Percentiles rank a stretch among this genome's conserved stretches.
Conservation (phyloP, 257 asterid species). For the Plantago ovata region DNA sequence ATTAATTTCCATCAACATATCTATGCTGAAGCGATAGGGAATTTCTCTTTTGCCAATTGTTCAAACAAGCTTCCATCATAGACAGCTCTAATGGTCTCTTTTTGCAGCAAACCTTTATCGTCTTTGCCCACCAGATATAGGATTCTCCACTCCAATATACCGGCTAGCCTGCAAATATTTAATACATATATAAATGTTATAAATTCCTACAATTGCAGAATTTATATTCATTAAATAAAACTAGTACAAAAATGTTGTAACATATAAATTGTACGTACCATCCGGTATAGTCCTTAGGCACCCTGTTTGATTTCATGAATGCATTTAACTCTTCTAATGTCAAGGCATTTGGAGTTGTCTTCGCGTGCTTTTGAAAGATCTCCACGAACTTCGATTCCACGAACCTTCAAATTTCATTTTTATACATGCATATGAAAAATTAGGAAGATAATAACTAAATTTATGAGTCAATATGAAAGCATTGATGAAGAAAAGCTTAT, state of each 20-base stretch:
- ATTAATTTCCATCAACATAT: too few relatives aligned
- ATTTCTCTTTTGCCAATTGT: constrained; percentile 53
- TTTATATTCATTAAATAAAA: too few relatives aligned
- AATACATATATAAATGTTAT: too few relatives aligned
- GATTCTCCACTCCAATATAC: constrained; percentile 67
- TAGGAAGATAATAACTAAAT: neutral
- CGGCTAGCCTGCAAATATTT: constrained; percentile 49
- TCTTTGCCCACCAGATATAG: constrained; percentile 67
- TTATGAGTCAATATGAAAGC: too few relatives aligned
- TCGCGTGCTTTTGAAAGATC: constrained; percentile 54
- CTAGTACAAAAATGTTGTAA: too few relatives aligned
- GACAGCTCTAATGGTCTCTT: constrained; percentile 50
- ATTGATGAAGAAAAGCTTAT: too few relatives aligned
- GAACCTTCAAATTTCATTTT: constrained; percentile 46
- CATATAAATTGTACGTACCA: constrained; percentile 54
- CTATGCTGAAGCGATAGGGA: too few relatives aligned
- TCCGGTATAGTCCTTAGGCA: constrained; percentile 67
- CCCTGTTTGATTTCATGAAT: constrained; percentile 57
- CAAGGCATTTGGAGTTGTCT: constrained; percentile 37
- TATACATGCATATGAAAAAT: neutral
- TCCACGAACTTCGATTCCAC: constrained; percentile 62
- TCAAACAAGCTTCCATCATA: constrained; percentile 87
- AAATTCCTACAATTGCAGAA: too few relatives aligned
- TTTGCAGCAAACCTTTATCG: constrained; percentile 50
- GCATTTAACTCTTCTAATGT: constrained; percentile 54